Percentiles rank a stretch among this genome's conserved stretches.
phyloP scores from a whole-genome alignment of 345 rosid genomes.

The Sisymbrium altissimum region DNA sequence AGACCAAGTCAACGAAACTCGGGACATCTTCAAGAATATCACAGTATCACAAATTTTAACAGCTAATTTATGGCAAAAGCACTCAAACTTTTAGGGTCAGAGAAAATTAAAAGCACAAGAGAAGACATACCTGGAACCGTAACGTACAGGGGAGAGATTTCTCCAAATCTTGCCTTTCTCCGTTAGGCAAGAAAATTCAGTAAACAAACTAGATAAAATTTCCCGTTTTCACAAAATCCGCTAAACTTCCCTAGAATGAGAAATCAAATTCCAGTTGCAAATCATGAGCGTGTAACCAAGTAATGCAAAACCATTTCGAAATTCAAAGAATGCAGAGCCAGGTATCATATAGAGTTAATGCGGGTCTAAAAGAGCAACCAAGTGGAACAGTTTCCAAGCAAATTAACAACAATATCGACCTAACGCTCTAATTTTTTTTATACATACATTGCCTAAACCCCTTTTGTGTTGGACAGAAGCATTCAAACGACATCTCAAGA shows the following conservation, averaged over 20 bases:
- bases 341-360: background rate
- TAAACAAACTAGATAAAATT: slow-evolving; percentile 18
- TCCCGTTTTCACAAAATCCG: slow-evolving; percentile 28
- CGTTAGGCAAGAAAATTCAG: slow-evolving; percentile 71
- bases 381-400: background rate
- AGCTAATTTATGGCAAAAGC: background rate
- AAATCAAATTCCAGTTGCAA: slow-evolving; percentile 21
- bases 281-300: slow-evolving; percentile 21
- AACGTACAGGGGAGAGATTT: slow-evolving; percentile 69
- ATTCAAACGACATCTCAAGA: background rate
- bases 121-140: slow-evolving; percentile 74
- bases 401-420: background rate
- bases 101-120: slow-evolving; percentile 7
- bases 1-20: background rate
- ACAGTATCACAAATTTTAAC: background rate
- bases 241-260: slow-evolving; percentile 30
- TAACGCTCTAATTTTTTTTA: background rate
- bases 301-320: too few species aligned
- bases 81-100: background rate
- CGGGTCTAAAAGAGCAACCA: background rate
- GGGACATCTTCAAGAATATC: background rate
- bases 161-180: slow-evolving; percentile 69
- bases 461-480: background rate
- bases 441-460: background rate
- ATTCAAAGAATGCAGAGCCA: too few species aligned